Base-by-base conservation (phyloP, 371 early-diverging fungal genomes). In the Mucor velutinosus region DNA sequence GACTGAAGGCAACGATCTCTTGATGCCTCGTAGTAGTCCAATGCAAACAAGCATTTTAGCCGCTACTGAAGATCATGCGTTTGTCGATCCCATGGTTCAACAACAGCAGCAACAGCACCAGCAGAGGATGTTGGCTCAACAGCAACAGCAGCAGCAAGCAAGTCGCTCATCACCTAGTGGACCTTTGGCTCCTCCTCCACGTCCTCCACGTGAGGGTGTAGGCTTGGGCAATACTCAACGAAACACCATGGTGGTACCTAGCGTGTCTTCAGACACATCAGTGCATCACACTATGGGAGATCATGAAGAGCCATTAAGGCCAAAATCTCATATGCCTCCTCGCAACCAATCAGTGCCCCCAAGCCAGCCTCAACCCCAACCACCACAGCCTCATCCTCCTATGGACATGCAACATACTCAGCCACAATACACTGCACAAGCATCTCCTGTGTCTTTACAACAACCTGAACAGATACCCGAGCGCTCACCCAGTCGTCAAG, bases 171-270 rank as follows among this genome's bases (percentile, higher is more conserved):
- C 66, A 19, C 67, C 58, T 21, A 43, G 17, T 32, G 33, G 25
- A 1, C 32, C 47, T 12, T 63, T 72, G 0, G 49, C 75, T 11
- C 80, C 84, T 15, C 84, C 84, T 19, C 84, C 84, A 7, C 61
- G 81, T 59, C 84, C 84, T 21, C 78, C 84, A 6, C 78, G 81
- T n/a, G 84, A 83, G 60, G 84, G 84, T 23, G 84, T 83, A 7
- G 75, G 77, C n/a, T 66, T 83, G 11, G 66, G 43, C 25, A 71
- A 64, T 23, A 19, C 64, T 0, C 74, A 72, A 49, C 67, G 78
- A 53, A 74, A 75, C 33, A 76, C 75, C 1, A 35, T 60, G 30
- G 65, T 78, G 57, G 65, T 66, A 2, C 21, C 62, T 1, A 29
- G 17, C 8, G 32, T 43, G 10, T 47, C 58, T 47, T 27, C 59